Conservation (phyloP, 2,329 filamentous ascomycete species). For the Cercospora citrullina region DNA sequence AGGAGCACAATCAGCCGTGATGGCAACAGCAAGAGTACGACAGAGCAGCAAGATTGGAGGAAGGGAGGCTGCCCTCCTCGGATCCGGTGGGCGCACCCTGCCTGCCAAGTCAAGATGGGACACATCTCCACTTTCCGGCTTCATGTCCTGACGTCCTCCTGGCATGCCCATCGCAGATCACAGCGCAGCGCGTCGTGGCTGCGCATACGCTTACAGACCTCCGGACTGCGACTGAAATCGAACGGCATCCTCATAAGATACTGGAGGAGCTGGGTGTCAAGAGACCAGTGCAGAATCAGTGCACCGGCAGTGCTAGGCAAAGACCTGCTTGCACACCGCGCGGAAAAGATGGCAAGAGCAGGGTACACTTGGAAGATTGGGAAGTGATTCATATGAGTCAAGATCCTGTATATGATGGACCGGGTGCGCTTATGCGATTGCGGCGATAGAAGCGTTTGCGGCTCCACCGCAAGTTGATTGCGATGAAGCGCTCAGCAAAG, state of each 20-base stretch:
- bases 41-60: not conserved
- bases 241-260: not conserved
- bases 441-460: not conserved
- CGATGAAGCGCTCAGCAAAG: not conserved
- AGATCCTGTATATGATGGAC: not conserved
- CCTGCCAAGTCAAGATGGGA: not conserved
- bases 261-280: not conserved
- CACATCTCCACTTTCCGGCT: constrained; percentile 3
- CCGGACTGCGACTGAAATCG: not conserved
- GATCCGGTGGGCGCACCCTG: not conserved
- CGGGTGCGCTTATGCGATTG: not conserved
- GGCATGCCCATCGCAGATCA: not conserved
- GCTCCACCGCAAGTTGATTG: not conserved
- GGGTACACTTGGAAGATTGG: not conserved
- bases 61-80: not conserved
- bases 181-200: not conserved
- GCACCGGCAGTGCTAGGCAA: not conserved
- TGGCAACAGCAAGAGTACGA: not conserved
- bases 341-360: not conserved
- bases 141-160: not conserved
- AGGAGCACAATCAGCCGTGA: not conserved
- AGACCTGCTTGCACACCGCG: not conserved
- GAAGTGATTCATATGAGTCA: not conserved
- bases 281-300: not conserved
- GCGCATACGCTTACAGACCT: not conserved